Base-by-base conservation (phyloP, 2,329 filamentous ascomycete species). In the Colletotrichum sp. region DNA sequence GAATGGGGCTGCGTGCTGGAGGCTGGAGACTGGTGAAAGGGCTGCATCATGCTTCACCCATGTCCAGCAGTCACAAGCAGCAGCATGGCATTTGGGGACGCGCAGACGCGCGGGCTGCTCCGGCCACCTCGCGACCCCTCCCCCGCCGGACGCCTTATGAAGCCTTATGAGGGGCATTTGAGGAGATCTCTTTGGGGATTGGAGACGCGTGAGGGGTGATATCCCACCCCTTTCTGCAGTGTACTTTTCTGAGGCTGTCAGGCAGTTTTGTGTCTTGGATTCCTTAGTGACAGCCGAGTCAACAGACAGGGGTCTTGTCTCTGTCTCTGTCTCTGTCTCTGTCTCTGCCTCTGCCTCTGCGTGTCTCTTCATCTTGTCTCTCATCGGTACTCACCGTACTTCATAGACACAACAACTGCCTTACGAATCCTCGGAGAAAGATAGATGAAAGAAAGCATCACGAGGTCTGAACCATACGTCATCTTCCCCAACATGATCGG, bases 141-240 rank as follows among this genome's bases (percentile, higher is more conserved):
- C 67, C 57, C 67, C 67, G 67, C 67, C 61, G 67, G 67, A 63
- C 67, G 67, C 67, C 67, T 70, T 63, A 36, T 24, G 55, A 69
- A 36, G 67, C 67, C 67, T 69, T 18, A 57, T 36, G 67, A 70
- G 58, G 67, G 55, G 65, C 21, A 38, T 16, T 61, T 38, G 30
- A n/a, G 67, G 61, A n/a, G 57, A 26, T 43, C 18, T 26, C 18
- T 18, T 36, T 21, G 67, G 30, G 67, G 34, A 61, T 52, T 70
- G 67, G 67, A 61, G 57, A 70, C 36, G 8, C 34, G 38, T 32
- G 67, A 58, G 57, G 57, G 34, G 36, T 43, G 9, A 24, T 48
- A 26, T 12, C 15, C 67, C 61, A 63, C 9, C 67, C 61, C 48
- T 15, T 52, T 52, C 67, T 70, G 67, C 67, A 70, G 55, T 55